Evolutionary conservation across 495 filamentous ascomycete species (phyloP).

Genomic region (Trypethelium eluteriae): DNA sequence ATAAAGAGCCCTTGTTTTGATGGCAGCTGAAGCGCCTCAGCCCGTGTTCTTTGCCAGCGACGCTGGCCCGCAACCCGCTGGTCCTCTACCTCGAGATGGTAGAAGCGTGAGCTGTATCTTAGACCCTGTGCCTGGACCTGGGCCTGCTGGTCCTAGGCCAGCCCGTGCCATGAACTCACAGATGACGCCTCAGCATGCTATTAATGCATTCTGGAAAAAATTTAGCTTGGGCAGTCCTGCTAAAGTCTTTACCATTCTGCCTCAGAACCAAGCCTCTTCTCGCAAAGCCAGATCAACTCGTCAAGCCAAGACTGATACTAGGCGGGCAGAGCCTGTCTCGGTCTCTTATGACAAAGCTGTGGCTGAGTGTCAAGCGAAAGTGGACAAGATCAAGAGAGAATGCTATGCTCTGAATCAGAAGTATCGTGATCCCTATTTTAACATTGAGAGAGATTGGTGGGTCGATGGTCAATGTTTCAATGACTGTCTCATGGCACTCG

Average conservation of each 20-base stretch:
- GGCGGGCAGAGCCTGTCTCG: neutral
- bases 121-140: neutral
- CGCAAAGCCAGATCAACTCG: slow-evolving; percentile 46
- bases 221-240: slow-evolving; percentile 61
- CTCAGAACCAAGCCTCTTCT: slow-evolving; percentile 59
- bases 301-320: slow-evolving; percentile 41
- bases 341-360: slow-evolving; percentile 59
- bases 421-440: slow-evolving; percentile 82
- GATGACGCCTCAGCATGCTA: slow-evolving; percentile 58
- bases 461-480: slow-evolving; percentile 46
- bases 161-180: slow-evolving; percentile 7
- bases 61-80: neutral
- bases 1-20: neutral
- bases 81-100: neutral
- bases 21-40: neutral
- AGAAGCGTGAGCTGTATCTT: neutral
- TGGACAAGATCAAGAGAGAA: slow-evolving; percentile 73
- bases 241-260: slow-evolving; percentile 63
- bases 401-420: slow-evolving; percentile 81
- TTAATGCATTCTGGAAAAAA: slow-evolving; percentile 72
- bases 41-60: neutral
- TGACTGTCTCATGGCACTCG: slow-evolving; percentile 42
- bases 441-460: slow-evolving; percentile 70
- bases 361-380: slow-evolving; percentile 60
- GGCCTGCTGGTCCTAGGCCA: neutral